A percentile compares a stretch with the other conserved stretches of the same genome.
phyloP scores from a whole-genome alignment of 2,329 filamentous ascomycete species.

The Verticillium nonalfalfae region DNA sequence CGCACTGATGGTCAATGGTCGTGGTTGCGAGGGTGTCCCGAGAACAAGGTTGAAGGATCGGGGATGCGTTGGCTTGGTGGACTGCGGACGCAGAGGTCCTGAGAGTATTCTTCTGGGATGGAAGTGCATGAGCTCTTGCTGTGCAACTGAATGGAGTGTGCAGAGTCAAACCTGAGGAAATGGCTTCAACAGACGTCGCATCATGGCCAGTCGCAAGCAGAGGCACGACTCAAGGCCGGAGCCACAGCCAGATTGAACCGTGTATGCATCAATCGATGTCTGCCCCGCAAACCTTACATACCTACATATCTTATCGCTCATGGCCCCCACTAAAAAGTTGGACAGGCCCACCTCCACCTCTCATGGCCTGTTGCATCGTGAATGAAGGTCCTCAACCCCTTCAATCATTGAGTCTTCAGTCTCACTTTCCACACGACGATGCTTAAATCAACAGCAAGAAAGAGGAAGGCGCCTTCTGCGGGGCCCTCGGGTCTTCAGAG shows the following conservation, averaged over 20 bases:
- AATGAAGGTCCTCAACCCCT: neutral
- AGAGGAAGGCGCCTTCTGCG: conserved; percentile 10
- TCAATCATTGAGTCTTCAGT: neutral
- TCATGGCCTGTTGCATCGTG: neutral
- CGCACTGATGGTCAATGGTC: neutral
- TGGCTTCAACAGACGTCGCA: neutral
- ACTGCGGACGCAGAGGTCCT: neutral
- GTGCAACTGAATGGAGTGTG: neutral
- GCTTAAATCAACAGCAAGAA: neutral
- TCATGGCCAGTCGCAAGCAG: neutral
- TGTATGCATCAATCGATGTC: neutral
- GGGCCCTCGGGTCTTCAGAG: conserved; percentile 22
- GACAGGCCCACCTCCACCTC: neutral
- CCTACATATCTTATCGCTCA: conserved; percentile 3
- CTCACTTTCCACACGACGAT: neutral
- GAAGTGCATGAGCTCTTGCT: neutral
- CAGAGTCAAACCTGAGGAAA: neutral
- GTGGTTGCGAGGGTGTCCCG: neutral
- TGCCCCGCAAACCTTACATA: neutral
- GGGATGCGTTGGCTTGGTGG: neutral
- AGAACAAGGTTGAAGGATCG: neutral
- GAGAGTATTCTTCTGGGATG: neutral
- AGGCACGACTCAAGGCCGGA: neutral
- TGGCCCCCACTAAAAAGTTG: conserved; percentile 14
- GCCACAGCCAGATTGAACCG: neutral